phyloP scores from a whole-genome alignment of 2,329 filamentous ascomycete species.

The Penicillium sp. region DNA sequence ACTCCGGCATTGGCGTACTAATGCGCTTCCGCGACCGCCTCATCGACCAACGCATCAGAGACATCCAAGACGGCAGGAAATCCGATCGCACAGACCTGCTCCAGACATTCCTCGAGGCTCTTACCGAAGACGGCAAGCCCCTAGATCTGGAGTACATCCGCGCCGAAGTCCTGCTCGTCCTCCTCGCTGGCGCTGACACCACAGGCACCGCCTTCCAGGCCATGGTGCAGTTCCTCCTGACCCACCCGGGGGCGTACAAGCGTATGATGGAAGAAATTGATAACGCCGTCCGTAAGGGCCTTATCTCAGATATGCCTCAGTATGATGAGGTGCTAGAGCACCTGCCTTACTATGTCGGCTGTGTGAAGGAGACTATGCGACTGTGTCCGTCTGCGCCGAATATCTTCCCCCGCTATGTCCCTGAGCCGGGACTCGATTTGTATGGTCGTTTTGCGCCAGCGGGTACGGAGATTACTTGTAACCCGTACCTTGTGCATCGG shows the following conservation, averaged over 20 bases:
- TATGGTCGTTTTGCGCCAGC: constrained; percentile 43
- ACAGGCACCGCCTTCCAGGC: constrained; percentile 54
- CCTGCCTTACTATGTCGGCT: constrained; percentile 52
- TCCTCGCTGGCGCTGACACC: constrained; percentile 55
- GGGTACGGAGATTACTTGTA: constrained; percentile 49
- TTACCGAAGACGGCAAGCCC: constrained; percentile 48
- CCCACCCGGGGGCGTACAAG: constrained; percentile 43
- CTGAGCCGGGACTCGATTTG: constrained; percentile 38
- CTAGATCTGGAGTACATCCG: constrained; percentile 54
- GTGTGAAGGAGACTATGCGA: constrained; percentile 53
- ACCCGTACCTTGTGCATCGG: constrained; percentile 51
- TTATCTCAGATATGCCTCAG: constrained; percentile 38
- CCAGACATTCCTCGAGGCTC: constrained; percentile 51
- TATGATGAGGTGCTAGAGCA: constrained; percentile 46
- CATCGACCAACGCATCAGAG: constrained; percentile 49
- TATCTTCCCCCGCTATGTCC: constrained; percentile 51
- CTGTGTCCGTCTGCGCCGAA: constrained; percentile 54
- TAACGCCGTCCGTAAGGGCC: constrained; percentile 33
- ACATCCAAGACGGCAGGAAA: constrained; percentile 49
- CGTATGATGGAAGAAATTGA: constrained; percentile 52
- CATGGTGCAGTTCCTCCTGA: constrained; percentile 47
- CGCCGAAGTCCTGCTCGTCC: constrained; percentile 54
- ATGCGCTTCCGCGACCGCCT: constrained; percentile 60
- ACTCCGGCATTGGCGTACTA: constrained; percentile 55
- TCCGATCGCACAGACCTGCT: constrained; percentile 53